Base-by-base conservation (phyloP, 495 filamentous ascomycete genomes). In the Rusavskia elegans region DNA sequence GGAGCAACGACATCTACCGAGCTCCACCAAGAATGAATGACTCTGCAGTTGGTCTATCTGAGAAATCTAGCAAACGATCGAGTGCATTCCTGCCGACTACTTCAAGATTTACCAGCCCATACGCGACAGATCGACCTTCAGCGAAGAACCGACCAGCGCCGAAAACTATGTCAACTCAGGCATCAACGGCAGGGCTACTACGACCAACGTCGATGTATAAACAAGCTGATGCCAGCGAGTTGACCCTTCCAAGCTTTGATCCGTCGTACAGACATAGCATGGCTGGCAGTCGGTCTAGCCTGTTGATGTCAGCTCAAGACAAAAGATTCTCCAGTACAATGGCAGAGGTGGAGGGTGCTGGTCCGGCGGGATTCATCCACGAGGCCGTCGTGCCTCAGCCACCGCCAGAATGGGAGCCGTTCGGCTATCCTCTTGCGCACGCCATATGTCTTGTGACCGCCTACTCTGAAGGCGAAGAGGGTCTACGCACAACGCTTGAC, bases 91-190 rank as follows among this genome's bases (percentile, higher is more conserved):
- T 83, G 56, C 93, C 75, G 55, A 90, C 80, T 0, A 96, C 89
- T 0, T 95, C 89, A 38, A 79, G 93, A 23, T 99, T 99, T 63
- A 95, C 90, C 1, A 90, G 89, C 53, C 89, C 94, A 1, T 96
- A 95, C 63, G 83, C 84, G 29, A 73, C 83, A 60, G 69, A 81
- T 54, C 72, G 79, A 59, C 57, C 74, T 45, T 55, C 68, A 48
- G 74, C 70, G 37, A 70, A 70, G 55, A 67, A 75, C 48, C 66
- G 70, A 23, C 64, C 73, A 3, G 67, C 78, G 13, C 88, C 85
- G 35, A 93, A 89, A 2, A 99, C 93, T 0, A 99, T 99, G 93
- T 85, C 87, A 4, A 95, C 85, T 61, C 93, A 97, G 64, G 87
- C 81, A 55, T 87, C 84, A 20, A 79, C 77, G 1, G 70, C 84